These are phyloP conservation scores for Calonectria leucothoes DNA, from an alignment of 2,329 filamentous ascomycete genomes.

Conservation along the genomic window DNA sequence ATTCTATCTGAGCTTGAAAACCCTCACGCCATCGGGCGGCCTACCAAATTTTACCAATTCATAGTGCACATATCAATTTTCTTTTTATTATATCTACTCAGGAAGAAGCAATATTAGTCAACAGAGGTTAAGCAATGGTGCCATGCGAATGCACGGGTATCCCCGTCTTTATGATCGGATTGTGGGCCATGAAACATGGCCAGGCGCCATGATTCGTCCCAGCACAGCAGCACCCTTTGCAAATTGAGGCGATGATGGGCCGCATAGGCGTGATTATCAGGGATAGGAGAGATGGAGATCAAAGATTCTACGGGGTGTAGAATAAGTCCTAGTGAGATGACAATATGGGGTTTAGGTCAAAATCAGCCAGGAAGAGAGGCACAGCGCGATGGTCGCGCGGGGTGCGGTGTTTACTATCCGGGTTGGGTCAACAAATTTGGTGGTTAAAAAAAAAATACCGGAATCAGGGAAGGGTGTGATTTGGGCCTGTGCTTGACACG, in stretches of 20 bases:
- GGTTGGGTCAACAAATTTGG: neutral
- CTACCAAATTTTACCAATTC: neutral
- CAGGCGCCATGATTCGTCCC: neutral
- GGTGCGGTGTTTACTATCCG: neutral
- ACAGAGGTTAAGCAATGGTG: neutral
- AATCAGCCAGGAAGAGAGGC: neutral
- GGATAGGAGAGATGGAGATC: neutral
- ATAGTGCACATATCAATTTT: neutral
- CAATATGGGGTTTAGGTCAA: neutral
- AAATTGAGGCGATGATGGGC: neutral
- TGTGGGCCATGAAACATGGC: neutral
- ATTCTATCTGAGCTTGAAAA: neutral
- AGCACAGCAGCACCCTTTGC: neutral
- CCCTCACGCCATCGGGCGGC: neutral
- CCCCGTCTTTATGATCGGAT: neutral
- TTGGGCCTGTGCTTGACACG: neutral
- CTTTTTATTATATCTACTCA: neutral
- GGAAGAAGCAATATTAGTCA: neutral
- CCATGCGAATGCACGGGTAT: constrained; percentile 12
- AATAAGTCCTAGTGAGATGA: neutral
- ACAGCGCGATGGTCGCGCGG: neutral
- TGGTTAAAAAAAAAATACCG: neutral
- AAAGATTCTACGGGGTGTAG: neutral
- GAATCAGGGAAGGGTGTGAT: neutral
- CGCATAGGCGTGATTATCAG: neutral